Conservation (phyloP, 768 basidiomycete species). For the Lentinula edodes region DNA sequence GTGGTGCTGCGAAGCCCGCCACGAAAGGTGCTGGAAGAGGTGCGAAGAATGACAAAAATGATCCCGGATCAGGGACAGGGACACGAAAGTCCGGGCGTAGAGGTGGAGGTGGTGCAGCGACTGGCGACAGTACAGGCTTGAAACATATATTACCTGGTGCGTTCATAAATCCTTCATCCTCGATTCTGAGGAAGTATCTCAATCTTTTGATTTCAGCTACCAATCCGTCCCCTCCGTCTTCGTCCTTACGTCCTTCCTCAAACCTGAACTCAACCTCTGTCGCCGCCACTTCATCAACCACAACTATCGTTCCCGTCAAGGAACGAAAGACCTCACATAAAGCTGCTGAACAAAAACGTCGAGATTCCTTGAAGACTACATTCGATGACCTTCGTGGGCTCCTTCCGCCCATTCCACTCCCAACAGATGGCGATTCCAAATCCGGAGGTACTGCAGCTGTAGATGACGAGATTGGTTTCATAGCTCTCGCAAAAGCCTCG, state of each 20-base stretch:
- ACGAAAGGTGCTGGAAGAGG: background rate
- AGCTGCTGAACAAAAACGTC: conserved; percentile 94
- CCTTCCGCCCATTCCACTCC: conserved; percentile 84
- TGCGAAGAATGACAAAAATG: background rate
- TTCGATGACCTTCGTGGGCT: conserved; percentile 81
- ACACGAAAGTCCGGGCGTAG: conserved; percentile 23
- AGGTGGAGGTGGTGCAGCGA: conserved; percentile 17
- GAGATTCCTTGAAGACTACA: conserved; percentile 93
- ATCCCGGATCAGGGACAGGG: conserved; percentile 14
- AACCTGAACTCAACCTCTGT: background rate
- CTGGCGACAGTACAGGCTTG: conserved; percentile 34
- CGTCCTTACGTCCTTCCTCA: conserved; percentile 4
- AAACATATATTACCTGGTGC: conserved; percentile 73
- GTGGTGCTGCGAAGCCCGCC: background rate
- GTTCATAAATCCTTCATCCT: conserved; percentile 12
- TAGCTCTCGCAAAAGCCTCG: conserved; percentile 27
- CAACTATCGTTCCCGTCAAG: conserved; percentile 28
- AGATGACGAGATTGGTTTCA: conserved; percentile 2
- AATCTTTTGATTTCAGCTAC: conserved; percentile 3
- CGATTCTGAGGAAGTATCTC: background rate
- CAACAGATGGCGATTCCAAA: conserved; percentile 54
- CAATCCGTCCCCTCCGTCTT: conserved; percentile 10
- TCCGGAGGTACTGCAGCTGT: background rate
- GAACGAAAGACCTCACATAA: conserved; percentile 84
- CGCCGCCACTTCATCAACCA: background rate